Percentiles rank a stretch among this genome's conserved stretches.
phyloP scores from a whole-genome alignment of 108 stramenopile genomes.

The Chaetoceros muelleri region DNA sequence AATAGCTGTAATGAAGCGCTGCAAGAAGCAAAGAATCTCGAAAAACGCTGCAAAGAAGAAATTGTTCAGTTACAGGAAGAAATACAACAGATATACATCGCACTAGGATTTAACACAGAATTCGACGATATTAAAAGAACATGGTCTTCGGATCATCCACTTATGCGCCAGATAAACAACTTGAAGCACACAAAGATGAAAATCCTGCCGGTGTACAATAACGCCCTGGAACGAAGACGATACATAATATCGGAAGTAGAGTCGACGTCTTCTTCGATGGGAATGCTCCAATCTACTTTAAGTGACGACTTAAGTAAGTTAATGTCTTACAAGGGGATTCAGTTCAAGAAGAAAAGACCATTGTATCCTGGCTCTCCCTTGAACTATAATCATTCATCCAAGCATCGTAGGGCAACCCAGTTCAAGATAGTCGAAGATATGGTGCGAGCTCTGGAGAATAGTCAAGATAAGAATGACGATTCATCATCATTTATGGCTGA shows the following conservation, averaged over 20 bases:
- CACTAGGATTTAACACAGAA: conserved; percentile 17
- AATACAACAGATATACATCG: conserved; percentile 22
- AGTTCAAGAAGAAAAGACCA: neutral
- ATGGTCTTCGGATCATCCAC: neutral
- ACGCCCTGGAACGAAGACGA: conserved; percentile 21
- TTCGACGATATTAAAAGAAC: neutral
- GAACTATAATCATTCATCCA: conserved; percentile 14
- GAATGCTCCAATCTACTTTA: conserved; percentile 10
- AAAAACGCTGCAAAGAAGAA: conserved; percentile 18
- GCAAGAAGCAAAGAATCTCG: conserved; percentile 30
- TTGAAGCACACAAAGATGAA: conserved; percentile 17
- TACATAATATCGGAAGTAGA: conserved; percentile 20
- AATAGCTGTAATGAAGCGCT: conserved; percentile 44
- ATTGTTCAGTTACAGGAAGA: conserved; percentile 13
- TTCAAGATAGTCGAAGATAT: conserved; percentile 18
- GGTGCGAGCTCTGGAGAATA: conserved; percentile 20
- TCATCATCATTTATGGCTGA: neutral
- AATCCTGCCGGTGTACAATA: conserved; percentile 22
- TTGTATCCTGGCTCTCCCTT: conserved; percentile 4
- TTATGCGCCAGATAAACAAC: conserved; percentile 15
- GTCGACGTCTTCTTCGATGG: conserved; percentile 9
- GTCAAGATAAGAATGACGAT: neutral
- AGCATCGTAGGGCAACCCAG: conserved; percentile 18
- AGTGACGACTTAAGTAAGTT: conserved; percentile 4
- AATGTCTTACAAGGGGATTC: neutral